A percentile compares a stretch with the other conserved stretches of the same genome.
Evolutionary conservation across 805 yeast species (phyloP).

Genomic region (Tetrapisispora phaffii): DNA sequence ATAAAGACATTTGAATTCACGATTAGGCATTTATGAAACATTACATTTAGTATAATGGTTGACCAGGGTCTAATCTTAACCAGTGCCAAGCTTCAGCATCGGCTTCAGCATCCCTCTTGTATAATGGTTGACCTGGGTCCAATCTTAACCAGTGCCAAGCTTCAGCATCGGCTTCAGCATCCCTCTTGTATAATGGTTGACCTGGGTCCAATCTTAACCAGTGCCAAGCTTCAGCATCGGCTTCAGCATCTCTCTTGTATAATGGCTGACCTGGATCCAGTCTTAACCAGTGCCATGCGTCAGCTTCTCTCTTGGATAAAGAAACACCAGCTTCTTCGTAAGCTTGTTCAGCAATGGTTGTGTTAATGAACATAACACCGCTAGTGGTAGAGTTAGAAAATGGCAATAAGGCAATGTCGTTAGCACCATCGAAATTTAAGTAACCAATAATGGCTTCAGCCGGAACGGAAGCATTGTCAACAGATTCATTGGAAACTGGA

Average conservation of each 20-base stretch:
- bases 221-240: conserved; percentile 21
- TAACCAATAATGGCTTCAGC: conserved; percentile 26
- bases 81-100: conserved; percentile 19
- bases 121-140: conserved; percentile 21
- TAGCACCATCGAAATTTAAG: conserved; percentile 21
- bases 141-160: conserved; percentile 25
- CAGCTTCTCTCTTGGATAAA: conserved; percentile 24
- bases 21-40: background rate
- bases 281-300: conserved; percentile 25
- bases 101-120: conserved; percentile 12
- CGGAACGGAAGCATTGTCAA: conserved; percentile 14
- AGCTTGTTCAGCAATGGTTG: conserved; percentile 24
- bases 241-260: conserved; percentile 22
- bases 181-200: conserved; percentile 24
- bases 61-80: conserved; percentile 15
- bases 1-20: background rate
- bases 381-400: conserved; percentile 21
- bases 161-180: conserved; percentile 23
- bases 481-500: conserved; percentile 16
- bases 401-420: conserved; percentile 24
- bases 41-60: conserved; percentile 16
- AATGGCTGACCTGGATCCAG: conserved; percentile 20
- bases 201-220: conserved; percentile 20
- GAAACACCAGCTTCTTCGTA: conserved; percentile 6
- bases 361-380: conserved; percentile 26